Conservation (phyloP, 2,329 filamentous ascomycete genomes). For the Talaromyces rugulosus region DNA sequence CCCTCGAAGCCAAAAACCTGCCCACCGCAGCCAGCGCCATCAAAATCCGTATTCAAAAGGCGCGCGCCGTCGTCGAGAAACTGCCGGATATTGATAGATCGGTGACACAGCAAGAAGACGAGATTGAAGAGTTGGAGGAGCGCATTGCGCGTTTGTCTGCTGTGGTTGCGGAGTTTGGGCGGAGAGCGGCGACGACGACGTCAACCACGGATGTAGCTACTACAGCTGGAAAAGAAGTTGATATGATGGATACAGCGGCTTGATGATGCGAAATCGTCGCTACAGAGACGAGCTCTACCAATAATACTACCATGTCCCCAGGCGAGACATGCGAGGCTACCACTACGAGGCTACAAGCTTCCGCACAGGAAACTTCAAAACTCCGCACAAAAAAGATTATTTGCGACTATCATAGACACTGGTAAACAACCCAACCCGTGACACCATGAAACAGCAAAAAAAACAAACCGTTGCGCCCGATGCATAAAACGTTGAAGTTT, state of each 20-base stretch:
- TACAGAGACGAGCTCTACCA: background rate
- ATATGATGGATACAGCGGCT: constrained; percentile 21
- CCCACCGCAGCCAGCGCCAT: constrained; percentile 71
- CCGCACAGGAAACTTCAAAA: background rate
- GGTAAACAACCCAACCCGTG: background rate
- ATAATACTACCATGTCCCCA: background rate
- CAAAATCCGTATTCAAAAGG: constrained; percentile 78
- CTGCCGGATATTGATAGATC: constrained; percentile 43
- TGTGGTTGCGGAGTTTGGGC: constrained; percentile 39
- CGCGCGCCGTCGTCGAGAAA: constrained; percentile 49
- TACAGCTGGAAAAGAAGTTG: background rate
- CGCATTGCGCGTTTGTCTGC: constrained; percentile 35
- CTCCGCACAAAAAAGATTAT: background rate
- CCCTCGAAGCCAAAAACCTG: constrained; percentile 69
- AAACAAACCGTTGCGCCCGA: constrained; percentile 4
- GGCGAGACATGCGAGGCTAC: background rate
- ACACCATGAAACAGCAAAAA: background rate
- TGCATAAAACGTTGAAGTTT: constrained; percentile 12
- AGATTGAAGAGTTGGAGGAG: constrained; percentile 40
- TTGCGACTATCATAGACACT: background rate
- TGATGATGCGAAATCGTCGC: background rate
- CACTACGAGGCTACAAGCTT: background rate
- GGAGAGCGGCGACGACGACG: constrained; percentile 20
- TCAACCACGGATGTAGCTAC: background rate
- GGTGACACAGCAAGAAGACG: constrained; percentile 40